Base-by-base conservation (phyloP, 2,329 filamentous ascomycete species). In the Calonectria hawksworthii region DNA sequence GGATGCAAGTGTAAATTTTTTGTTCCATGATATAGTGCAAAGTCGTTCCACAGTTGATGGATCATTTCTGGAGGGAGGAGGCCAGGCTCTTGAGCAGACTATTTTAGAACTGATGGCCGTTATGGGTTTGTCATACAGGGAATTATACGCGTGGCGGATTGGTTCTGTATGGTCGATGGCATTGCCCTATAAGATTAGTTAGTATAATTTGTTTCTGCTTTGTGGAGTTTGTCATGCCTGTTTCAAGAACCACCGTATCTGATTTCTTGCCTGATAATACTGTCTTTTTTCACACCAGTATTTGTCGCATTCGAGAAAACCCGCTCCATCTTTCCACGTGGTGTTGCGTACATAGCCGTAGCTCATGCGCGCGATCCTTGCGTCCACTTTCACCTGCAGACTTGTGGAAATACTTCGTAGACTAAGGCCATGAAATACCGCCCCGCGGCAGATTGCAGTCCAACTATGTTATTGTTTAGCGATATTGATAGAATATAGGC, bases 381-480 rank as follows among this genome's bases (percentile, higher is more conserved):
- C 54, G 8, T 70, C 69, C 0, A 84, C 77, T 0, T 28, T 70
- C 0, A 80, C 32, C 0, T 64, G 44, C 0, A 82, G 32, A 0
- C 63, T 59, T 0, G 64, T 3, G 0, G 61, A 73, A 0, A 76
- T 52, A 0, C 63, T 30, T 2, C 51, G 10, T 2, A 36, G 16
- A 0, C 72, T 68, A 0, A 84, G 68, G 0, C 82, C 83, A 0
- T 79, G 77, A 0, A 83, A 63, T 6, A 83, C 83, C 0, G 84
- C 85, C 2, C 85, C 84, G 0, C 83, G 81, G 26, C 82, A 84
- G 5, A 86, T 81, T 0, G 85, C 84, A 0, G 81, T 83, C 85
- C 85, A 86, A 0, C 85, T 85, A 16, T 2, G 1, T 1, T 8
- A 18, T n/a, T n/a, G n/a, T n/a, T n/a, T n/a, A n/a, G n/a, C n/a